These are phyloP conservation scores for Boletus reticuloceps DNA, from an alignment of 768 basidiomycete genomes.

Conservation along the genomic window DNA sequence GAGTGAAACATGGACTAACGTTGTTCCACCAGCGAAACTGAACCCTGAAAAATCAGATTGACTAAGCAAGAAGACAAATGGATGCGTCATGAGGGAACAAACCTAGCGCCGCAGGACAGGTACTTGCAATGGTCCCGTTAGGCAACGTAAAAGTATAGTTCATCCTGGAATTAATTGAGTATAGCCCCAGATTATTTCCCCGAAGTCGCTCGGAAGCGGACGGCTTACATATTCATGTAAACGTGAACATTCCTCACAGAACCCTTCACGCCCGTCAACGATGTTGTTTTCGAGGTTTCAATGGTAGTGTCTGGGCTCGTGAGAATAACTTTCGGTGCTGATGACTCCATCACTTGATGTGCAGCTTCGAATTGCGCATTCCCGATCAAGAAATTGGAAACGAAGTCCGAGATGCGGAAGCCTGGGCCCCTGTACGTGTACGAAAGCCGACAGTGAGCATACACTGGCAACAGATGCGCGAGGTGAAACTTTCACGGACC, in stretches of 20 bases:
- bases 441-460: neutral
- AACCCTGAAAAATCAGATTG: constrained; percentile 46
- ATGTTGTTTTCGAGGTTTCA: constrained; percentile 16
- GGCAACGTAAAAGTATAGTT: constrained; percentile 60
- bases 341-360: constrained; percentile 53
- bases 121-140: constrained; percentile 64
- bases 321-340: constrained; percentile 10
- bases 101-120: constrained; percentile 82
- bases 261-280: constrained; percentile 50
- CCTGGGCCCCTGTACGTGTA: constrained; percentile 58
- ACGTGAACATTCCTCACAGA: constrained; percentile 68
- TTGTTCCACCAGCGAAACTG: constrained; percentile 78
- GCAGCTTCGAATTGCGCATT: constrained; percentile 69
- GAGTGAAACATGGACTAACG: constrained; percentile 44
- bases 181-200: neutral
- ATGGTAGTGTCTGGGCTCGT: constrained; percentile 17
- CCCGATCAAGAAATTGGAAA: constrained; percentile 73
- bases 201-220: neutral
- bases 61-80: neutral
- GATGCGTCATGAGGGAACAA: constrained; percentile 16
- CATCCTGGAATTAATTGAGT: constrained; percentile 40
- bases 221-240: constrained; percentile 65
- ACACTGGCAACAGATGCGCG: too few relatives aligned
- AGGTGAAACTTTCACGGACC: constrained; percentile 38
- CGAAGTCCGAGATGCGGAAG: constrained; percentile 72